Evolutionary conservation across 2,329 filamentous ascomycete genomes (phyloP).

Genomic region (Epichloe sylvatica): DNA sequence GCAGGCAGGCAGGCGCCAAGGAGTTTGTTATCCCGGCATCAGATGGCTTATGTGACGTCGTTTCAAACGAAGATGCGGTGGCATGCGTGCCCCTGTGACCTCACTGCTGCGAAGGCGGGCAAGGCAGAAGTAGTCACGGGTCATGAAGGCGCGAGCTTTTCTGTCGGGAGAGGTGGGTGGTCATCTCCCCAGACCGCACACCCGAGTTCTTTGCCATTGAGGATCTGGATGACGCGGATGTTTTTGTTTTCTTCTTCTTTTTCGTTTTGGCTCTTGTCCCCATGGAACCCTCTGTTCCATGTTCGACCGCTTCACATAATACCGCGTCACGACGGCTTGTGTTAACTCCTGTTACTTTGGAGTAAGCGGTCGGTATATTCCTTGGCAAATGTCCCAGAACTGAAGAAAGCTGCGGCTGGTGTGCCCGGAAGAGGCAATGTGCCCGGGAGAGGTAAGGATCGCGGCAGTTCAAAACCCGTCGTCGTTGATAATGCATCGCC

Average conservation of each 20-base stretch:
- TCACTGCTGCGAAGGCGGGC: constrained; percentile 16
- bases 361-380: too few species aligned
- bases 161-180: constrained; percentile 11
- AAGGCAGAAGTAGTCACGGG: constrained; percentile 12
- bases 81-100: constrained; percentile 42
- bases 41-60: constrained; percentile 52
- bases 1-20: constrained; percentile 27
- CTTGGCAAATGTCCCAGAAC: too few species aligned
- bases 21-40: constrained; percentile 52
- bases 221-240: constrained; percentile 62
- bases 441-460: too few species aligned
- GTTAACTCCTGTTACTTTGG: too few species aligned
- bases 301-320: too few species aligned
- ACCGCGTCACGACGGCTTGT: too few species aligned
- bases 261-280: too few species aligned
- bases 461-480: too few species aligned
- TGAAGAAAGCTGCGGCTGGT: too few species aligned
- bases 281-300: constrained; percentile 16
- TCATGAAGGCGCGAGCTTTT: constrained; percentile 6
- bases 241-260: too few species aligned
- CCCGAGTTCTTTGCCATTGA: constrained; percentile 55
- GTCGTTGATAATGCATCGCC: too few species aligned
- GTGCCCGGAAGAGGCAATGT: too few species aligned
- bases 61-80: constrained; percentile 44
- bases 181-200: constrained; percentile 13